phyloP scores from a whole-genome alignment of 2,329 filamentous ascomycete species.

The Neofusicoccum umdonicola region DNA sequence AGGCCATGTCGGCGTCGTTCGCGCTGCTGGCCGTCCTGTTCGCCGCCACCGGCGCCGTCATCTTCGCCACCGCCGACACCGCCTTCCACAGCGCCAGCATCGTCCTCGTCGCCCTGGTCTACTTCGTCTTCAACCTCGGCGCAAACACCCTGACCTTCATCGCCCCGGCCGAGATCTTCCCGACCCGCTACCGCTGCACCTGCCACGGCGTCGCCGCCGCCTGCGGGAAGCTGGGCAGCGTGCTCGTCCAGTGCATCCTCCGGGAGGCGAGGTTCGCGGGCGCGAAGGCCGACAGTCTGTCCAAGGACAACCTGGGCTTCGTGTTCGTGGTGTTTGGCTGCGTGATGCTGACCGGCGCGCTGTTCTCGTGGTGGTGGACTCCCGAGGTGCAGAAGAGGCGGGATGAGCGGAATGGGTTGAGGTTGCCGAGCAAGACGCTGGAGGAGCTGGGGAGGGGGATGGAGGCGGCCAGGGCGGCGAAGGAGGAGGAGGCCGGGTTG shows the following conservation, averaged over 20 bases:
- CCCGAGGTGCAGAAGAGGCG: slow-evolving; percentile 14
- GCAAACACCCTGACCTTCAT: slow-evolving; percentile 38
- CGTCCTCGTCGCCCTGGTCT: slow-evolving; percentile 32
- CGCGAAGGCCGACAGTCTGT: not conserved
- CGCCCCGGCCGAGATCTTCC: slow-evolving; percentile 57
- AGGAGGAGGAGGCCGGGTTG: not conserved
- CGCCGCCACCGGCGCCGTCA: slow-evolving; percentile 32
- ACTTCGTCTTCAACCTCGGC: slow-evolving; percentile 37
- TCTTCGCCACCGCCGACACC: slow-evolving; percentile 28
- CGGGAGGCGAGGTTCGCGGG: not conserved
- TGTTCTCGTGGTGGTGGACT: slow-evolving; percentile 20
- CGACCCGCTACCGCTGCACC: slow-evolving; percentile 54
- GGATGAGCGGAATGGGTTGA: slow-evolving; percentile 6
- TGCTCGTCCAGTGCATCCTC: slow-evolving; percentile 43
- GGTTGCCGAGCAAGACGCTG: slow-evolving; percentile 12
- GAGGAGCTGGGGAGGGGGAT: slow-evolving; percentile 14
- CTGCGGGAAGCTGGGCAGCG: slow-evolving; percentile 53
- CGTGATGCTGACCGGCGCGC: slow-evolving; percentile 19
- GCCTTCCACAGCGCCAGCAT: slow-evolving; percentile 27
- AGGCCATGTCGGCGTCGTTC: slow-evolving; percentile 35
- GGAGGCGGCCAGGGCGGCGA: not conserved
- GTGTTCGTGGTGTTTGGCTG: slow-evolving; percentile 19
- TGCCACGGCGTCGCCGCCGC: slow-evolving; percentile 56
- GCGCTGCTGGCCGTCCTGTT: slow-evolving; percentile 31
- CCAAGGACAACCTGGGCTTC: not conserved